Percentiles rank a stretch among this genome's conserved stretches.
Evolutionary conservation across 805 yeast genomes (phyloP).

Genomic region (Candida krabiensis): DNA sequence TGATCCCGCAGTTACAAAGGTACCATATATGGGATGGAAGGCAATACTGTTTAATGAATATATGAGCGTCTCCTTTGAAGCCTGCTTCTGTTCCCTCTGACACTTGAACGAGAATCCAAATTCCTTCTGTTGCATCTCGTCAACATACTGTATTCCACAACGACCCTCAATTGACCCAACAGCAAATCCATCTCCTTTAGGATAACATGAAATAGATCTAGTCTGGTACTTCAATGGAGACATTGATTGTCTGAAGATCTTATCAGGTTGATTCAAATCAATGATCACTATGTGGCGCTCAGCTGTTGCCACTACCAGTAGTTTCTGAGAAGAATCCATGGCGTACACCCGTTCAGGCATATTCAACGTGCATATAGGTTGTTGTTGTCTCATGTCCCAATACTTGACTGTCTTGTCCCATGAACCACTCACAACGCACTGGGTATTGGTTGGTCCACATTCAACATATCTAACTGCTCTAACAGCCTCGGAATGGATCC

Average conservation of each 20-base stretch:
- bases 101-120: slow-evolving; percentile 90
- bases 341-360: slow-evolving; percentile 90
- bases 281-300: slow-evolving; percentile 78
- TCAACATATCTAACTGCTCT: slow-evolving; percentile 71
- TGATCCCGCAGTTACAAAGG: slow-evolving; percentile 90
- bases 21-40: slow-evolving; percentile 88
- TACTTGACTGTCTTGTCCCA: slow-evolving; percentile 95
- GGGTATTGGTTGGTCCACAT: slow-evolving; percentile 81
- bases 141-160: slow-evolving; percentile 91
- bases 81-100: slow-evolving; percentile 71
- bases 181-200: slow-evolving; percentile 91
- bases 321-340: slow-evolving; percentile 79
- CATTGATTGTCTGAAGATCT: slow-evolving; percentile 67
- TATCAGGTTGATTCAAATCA: slow-evolving; percentile 80
- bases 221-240: slow-evolving; percentile 92
- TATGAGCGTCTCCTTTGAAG: slow-evolving; percentile 59
- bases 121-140: slow-evolving; percentile 71
- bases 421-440: slow-evolving; percentile 85
- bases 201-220: slow-evolving; percentile 76
- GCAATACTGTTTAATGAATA: slow-evolving; percentile 78
- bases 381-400: slow-evolving; percentile 90
- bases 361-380: slow-evolving; percentile 76
- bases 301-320: slow-evolving; percentile 92
- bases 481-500: slow-evolving; percentile 83
- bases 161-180: slow-evolving; percentile 94